Conservation (phyloP, 805 yeast genomes). For the Ogataea dorogensis region DNA sequence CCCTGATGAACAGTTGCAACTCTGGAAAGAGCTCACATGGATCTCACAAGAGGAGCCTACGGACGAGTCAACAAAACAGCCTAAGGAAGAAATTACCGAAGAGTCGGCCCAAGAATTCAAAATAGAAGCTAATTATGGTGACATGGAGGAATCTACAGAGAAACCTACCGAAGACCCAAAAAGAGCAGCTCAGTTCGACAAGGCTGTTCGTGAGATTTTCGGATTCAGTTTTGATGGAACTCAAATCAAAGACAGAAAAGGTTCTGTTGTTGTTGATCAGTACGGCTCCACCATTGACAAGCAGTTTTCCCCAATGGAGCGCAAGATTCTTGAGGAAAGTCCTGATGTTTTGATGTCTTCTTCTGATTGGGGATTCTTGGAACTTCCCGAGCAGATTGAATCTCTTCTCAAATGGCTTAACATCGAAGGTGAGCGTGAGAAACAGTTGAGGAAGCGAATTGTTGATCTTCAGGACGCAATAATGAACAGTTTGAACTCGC, state of each 20-base stretch:
- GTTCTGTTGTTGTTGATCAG: slow-evolving; percentile 33
- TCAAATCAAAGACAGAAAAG: slow-evolving; percentile 24
- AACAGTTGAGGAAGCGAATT: slow-evolving; percentile 61
- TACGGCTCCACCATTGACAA: slow-evolving; percentile 36
- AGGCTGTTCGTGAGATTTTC: slow-evolving; percentile 32
- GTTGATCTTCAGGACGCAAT: slow-evolving; percentile 51
- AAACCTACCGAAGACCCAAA: background rate
- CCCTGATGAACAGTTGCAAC: slow-evolving; percentile 40
- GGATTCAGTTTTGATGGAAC: slow-evolving; percentile 33
- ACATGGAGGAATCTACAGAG: slow-evolving; percentile 4
- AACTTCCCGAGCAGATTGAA: slow-evolving; percentile 56
- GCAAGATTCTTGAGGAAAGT: slow-evolving; percentile 67
- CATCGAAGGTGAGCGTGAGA: slow-evolving; percentile 73
- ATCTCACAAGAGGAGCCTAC: slow-evolving; percentile 1
- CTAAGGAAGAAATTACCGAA: slow-evolving; percentile 2
- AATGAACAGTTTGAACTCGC: slow-evolving; percentile 51
- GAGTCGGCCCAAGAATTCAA: too few relatives aligned
- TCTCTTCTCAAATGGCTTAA: slow-evolving; percentile 63
- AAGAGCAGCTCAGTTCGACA: slow-evolving; percentile 12
- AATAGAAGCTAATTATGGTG: slow-evolving; percentile 1
- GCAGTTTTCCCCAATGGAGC: slow-evolving; percentile 40
- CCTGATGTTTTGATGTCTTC: slow-evolving; percentile 53
- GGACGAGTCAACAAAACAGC: slow-evolving; percentile 4
- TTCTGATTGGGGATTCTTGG: slow-evolving; percentile 70
- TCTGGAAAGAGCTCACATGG: slow-evolving; percentile 21